Base-by-base conservation (phyloP, 768 basidiomycete genomes). In the Pulveroboletus sp. region DNA sequence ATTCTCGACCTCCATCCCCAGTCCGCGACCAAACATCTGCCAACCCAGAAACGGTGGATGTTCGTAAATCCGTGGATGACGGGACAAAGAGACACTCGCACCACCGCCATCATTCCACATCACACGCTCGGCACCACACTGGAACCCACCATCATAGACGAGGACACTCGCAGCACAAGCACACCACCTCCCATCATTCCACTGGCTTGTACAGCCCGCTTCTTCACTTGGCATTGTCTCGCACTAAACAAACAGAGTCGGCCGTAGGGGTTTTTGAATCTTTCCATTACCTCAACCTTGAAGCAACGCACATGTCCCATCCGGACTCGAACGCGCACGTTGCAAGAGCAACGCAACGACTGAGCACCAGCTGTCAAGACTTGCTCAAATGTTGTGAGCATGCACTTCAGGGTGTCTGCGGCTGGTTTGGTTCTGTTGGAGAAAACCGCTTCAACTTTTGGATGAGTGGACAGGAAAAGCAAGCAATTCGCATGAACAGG, bases 181-280 rank as follows among this genome's bases (percentile, higher is more conserved):
- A 52, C 39, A 49, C 45, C 21, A 18, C 46, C 27, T 39, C 65
- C 30, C 57, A 63, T 47, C 60, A 64, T 47, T 42, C 63, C 4
- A 58, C 68, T 44, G 71, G 73, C 31, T 61, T 54, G 6, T 73
- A 76, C 31, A 60, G 66, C 9, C 72, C 75, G 8, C 58, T 77
- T 17, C 60, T 75, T 33, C 72, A 73, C 46, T 50, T 73, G 8
- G 62, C 76, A 0, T 52, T 71, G 14, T 60, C 64, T 30, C 69
- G 58, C 28, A 49, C 55, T 9, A 50, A 61, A 28, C 71, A 65
- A 54, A 57, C 55, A 18, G 82, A 87, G 58, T 69, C 74, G 27
- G 77, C 77, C 0, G 87, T 89, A 0, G 87, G 85, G 2, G 80
- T 86, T 12, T 89, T 89, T 51, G 86, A 89, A 68, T 79, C 78